Base-by-base conservation (phyloP, 2,329 filamentous ascomycete species). In the Biscogniauxia marginata region DNA sequence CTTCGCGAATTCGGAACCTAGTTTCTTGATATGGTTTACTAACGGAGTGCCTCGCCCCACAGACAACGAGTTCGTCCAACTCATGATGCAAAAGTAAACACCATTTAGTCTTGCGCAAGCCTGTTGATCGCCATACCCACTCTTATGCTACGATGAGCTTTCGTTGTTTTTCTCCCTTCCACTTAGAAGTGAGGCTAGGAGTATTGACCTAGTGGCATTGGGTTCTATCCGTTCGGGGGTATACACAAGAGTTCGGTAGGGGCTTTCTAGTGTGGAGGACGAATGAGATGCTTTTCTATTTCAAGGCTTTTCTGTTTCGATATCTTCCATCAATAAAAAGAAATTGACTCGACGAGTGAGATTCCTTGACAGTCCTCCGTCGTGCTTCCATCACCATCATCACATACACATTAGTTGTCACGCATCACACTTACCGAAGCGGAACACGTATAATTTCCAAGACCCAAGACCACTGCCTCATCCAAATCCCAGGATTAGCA, bases 61-160 rank as follows among this genome's bases (percentile, higher is more conserved):
- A 93, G 90, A 93, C 79, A 93, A 93, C 81, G 90, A 95, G 77
- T 95, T 95, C 72, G 90, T 95, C 68, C 90, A 95, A 79, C 87
- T 95, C 73, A 95, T 95, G 90, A 93, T 95, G 90, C 90, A 95
- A 84, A 93, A 93, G 83, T 93, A 90, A 82, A 74, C 61, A 58
- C 30, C 46, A 22, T 62, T 50, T 58, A 51, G 61, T 43, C 56
- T 52, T 55, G 60, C 59, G 57, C 61, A 62, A 53, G 55, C 55
- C 46, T 53, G 56, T 60, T 59, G 51, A 60, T 59, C 57, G 50
- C 59, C 67, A 68, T 66, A 66, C 63, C 65, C 62, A 66, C 59
- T 62, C 57, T 63, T 55, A 64, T 60, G 55, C 63, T 58, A 59
- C 62, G 62, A 65, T 59, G 56, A 57, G 55, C 50, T 62, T 66